Conservation (phyloP, 164 flowering plant species). For the Brasenia schreberi region DNA sequence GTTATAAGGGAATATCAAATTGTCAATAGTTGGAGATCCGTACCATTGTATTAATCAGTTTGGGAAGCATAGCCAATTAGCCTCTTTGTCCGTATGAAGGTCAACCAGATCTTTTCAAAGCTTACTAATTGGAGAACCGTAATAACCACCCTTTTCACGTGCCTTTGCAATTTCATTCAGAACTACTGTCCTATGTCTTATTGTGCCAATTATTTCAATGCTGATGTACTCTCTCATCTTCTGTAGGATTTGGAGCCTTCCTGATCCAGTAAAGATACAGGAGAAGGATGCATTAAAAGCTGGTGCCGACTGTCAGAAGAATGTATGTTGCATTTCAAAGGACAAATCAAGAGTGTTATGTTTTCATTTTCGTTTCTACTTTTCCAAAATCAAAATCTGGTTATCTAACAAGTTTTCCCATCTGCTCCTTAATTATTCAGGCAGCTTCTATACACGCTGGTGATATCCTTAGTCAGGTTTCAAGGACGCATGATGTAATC, state of each 20-base stretch:
- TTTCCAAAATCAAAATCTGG: background rate
- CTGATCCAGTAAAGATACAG: constrained; percentile 26
- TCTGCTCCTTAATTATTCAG: constrained; percentile 17
- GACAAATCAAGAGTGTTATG: background rate
- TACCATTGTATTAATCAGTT: too few species aligned
- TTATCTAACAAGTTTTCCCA: background rate
- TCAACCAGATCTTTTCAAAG: too few species aligned
- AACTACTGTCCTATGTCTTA: too few species aligned
- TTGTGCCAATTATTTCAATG: too few species aligned
- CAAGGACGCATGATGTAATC: constrained; percentile 61
- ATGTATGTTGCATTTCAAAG: constrained; percentile 28
- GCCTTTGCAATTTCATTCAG: too few species aligned
- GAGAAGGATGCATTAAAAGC: constrained; percentile 25
- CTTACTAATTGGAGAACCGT: too few species aligned
- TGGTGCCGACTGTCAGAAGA: constrained; percentile 39
- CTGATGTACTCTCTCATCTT: background rate
- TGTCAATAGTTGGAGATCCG: too few species aligned
- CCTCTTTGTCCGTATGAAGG: too few species aligned
- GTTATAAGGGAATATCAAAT: too few species aligned
- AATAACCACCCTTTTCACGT: too few species aligned
- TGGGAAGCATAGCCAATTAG: too few species aligned
- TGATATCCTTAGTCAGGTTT: constrained; percentile 56
- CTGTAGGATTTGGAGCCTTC: constrained; percentile 42
- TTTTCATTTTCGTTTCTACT: background rate
- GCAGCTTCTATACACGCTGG: constrained; percentile 30